Evolutionary conservation across 108 stramenopile species (phyloP), one percentile per base, ranked within the genome.

Genomic region (Conticribra guillardii): DNA sequence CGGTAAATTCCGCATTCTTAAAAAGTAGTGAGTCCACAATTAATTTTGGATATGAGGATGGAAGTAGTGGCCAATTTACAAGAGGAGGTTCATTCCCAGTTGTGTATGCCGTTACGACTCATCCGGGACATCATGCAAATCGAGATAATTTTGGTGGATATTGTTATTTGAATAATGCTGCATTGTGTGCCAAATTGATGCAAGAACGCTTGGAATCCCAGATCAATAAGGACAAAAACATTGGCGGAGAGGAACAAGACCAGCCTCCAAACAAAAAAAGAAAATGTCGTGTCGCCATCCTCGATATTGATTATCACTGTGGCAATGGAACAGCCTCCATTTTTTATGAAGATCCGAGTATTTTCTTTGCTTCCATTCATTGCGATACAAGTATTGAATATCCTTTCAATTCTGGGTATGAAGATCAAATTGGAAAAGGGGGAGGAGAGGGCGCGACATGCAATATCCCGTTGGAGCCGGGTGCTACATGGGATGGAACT

Each of bases 111-210:
- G 47, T 88, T 44, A 71, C 84, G 16, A 94, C 93, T 4, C 90
- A 91, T 81, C 93, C 89, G 9, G 93, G 93, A 11, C 93, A 94
- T 65, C 93, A 94, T 69, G 87, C 85, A 0, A 80, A 82, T 18
- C 9, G 59, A n/a, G 89, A 91, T 64, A 76, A 74, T 22, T 91
- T 87, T 76, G 93, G 93, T 23, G 93, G 93, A 49, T 94, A 91
- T 67, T 94, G 93, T 59, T 91, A 91, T 58, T 58, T 89, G 47
- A 91, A 91, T 69, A 84, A 89, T 73, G 87, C 83, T 15, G 89
- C 92, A 2, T 44, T 79, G 5, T 82, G 81, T 28, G 89, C 87
- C 4, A 62, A 73, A 15, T 22, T 82, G 50, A 66, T 88, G 64
- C 89, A 86, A 54, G 14, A 64, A 34, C 50, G 51, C 14, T 8